Base-by-base conservation (phyloP, 2,329 filamentous ascomycete genomes). In the Diaporthe sp. region DNA sequence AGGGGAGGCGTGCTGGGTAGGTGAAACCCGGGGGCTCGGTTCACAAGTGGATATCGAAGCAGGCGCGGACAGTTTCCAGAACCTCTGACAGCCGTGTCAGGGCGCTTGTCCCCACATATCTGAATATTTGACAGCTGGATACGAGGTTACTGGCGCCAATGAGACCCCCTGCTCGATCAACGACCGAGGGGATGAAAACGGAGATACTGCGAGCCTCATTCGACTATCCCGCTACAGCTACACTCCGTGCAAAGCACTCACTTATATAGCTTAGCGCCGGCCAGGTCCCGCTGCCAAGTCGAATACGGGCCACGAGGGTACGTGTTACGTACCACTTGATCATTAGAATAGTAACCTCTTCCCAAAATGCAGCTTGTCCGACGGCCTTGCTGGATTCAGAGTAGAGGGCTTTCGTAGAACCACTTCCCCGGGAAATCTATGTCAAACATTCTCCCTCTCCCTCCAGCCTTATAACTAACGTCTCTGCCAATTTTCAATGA, bases 91-190 rank as follows among this genome's bases (percentile, higher is more conserved):
- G 42, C 42, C 6, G 17, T 31, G 25, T 46, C 25, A 22, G 17
- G 44, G 28, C 12, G 31, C 62, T 53, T 68, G 44, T 51, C 44
- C 3, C 62, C 62, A 53, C 62, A 68, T 37, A n/a, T 31, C 44
- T 22, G 13, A 51, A 25, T 68, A 51, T 68, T 68, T 51, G 62
- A 68, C 62, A 68, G 62, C 22, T 34, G 62, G 62, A 68, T 68
- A 68, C 62, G 62, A 68, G 62, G 19, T 67, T 34, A 34, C 2
- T 34, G n/a, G 61, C 61, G 42, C n/a, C 62, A 22, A n/a, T 17
- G 25, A 7, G 2, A 4, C 10, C 62, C 62, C 62, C n/a, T 46
- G 62, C 37, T 53, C 44, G 28, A 67, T 51, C 28, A 67, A 49
- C 28, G 62, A 25, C 28, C 62, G 44, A 67, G 44, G 15, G 12